Base-by-base conservation (phyloP, 306 rosid species). In the Dalbergia cultrata region DNA sequence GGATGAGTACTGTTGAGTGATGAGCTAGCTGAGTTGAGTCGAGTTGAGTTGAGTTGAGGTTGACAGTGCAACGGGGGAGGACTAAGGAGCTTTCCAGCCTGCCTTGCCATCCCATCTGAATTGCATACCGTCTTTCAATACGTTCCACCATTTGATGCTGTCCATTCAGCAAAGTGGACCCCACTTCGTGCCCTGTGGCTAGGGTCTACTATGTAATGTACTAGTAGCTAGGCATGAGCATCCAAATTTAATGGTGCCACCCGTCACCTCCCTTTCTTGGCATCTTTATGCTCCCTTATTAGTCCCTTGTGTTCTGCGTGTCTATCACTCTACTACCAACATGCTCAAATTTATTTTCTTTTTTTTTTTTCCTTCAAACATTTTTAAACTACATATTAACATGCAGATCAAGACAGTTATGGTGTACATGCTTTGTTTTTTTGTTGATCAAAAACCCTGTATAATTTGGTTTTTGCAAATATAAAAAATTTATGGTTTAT, bases 111-210 rank as follows among this genome's bases (percentile, higher is more conserved):
- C 31, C 31, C 3, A 22, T 22, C 0, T 22, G 26, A 26, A 26
- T 26, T 26, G 31, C 31, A 26, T 59, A 1, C 35, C 31, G 33
- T 43, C 60, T 56, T 67, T 16, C 26, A 18, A 18, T n/a, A 2
- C 67, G 6, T 49, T 17, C 8, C 26, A n/a, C 17, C 60, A 54
- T 16, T 16, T 54, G 57, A 5, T 18, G 26, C n/a, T 54, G 1
- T 54, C 60, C 7, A n/a, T 44, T 44, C 13, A 8, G 43, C 43
- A 18, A 9, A 5, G 34, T 62, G 54, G 61, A 41, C 74, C 82
- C 78, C 74, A 65, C 74, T 43, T 63, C 18, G 3, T 58, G 18
- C 69, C 13, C 56, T 72, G 33, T 37, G 83, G 57, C 57, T 58
- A 54, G 60, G 60, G 60, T 16, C 60, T 17, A n/a, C 41, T 7